Percentiles rank a stretch among this genome's conserved stretches.
phyloP scores from a whole-genome alignment of 192 early-diverging fungal species.

The Mortierella claussenii region DNA sequence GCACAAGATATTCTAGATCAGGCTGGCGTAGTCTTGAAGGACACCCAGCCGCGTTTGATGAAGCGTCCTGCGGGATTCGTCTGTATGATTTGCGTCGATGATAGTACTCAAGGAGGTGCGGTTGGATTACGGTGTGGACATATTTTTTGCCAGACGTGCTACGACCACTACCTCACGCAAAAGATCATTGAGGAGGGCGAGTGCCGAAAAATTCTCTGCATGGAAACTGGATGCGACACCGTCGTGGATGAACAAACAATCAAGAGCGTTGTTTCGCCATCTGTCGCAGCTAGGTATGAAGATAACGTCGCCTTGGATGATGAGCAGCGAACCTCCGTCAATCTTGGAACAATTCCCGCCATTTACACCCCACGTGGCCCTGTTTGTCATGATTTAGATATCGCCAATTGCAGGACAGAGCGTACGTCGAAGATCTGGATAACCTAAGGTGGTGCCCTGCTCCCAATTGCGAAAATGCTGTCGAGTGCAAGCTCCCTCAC shows the following conservation, averaged over 20 bases:
- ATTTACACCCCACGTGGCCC: too few species aligned
- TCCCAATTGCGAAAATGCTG: constrained; percentile 93
- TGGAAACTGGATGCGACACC: constrained; percentile 76
- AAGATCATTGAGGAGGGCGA: constrained; percentile 94
- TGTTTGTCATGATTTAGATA: too few species aligned
- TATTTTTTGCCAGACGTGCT: constrained; percentile 90
- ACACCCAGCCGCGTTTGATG: constrained; percentile 53
- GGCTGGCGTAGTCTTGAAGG: constrained; percentile 79
- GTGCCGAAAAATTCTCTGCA: constrained; percentile 88
- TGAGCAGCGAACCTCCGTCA: too few species aligned
- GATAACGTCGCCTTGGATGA: too few species aligned
- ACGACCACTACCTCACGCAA: constrained; percentile 81
- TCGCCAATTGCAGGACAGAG: constrained; percentile 79
- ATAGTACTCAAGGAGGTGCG: constrained; percentile 66
- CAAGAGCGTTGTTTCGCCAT: constrained; percentile 68
- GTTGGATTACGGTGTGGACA: constrained; percentile 89
- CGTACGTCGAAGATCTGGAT: constrained; percentile 91
- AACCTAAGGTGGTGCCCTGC: constrained; percentile 93
- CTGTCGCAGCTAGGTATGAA: constrained; percentile 70
- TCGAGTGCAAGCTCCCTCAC: constrained; percentile 87
- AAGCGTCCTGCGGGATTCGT: constrained; percentile 63
- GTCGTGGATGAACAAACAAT: constrained; percentile 89
- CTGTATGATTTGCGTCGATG: constrained; percentile 94
- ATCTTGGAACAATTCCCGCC: too few species aligned
- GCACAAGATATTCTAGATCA: constrained; percentile 65